Evolutionary conservation across 2,329 filamentous ascomycete species (phyloP), one percentile per base, ranked within the genome.

Genomic region (Colletotrichum caudatum): DNA sequence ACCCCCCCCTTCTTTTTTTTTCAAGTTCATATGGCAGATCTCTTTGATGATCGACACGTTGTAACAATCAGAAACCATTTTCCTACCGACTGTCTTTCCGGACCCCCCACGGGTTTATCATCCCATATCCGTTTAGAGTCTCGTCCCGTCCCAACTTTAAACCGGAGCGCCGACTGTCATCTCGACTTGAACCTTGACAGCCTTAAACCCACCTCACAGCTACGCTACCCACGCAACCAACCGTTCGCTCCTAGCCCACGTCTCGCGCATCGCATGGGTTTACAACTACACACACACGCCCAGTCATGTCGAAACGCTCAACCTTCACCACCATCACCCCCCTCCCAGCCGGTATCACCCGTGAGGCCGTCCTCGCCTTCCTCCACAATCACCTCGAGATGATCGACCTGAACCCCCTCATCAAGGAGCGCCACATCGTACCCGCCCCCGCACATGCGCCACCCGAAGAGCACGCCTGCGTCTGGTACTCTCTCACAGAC

Each of bases 391-490:
- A 97, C 81, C 80, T 87, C 61, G 91, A 91, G 76, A 97, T 97
- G 91, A 97, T 97, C 77, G 92, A 95, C 78, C 85, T 97, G 69
- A 97, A 97, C 80, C 94, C 94, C 1, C 86, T 97, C 59, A 92
- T 97, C 66, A 89, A 92, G 73, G 90, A 92, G 72, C 88, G 93
- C 69, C 87, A 91, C 75, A 86, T 85, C 41, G 93, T 93, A 80
- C 86, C 88, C 58, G 86, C 93, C 2, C 93, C 94, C 0, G 77
- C 86, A 33, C 87, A 91, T 77, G 91, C 92, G 16, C 84, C 88
- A 0, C 83, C 89, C 20, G 93, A 96, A 75, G 94, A 97, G 82
- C 88, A 86, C 72, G 84, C 89, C 73, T 92, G 90, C 75, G 84
- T 84, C 23, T 97, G 94, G 94, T 97, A 95, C 82, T 88, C 89